phyloP scores from a whole-genome alignment of 352 stramenopile species.

The Globisporangium radiosum region DNA sequence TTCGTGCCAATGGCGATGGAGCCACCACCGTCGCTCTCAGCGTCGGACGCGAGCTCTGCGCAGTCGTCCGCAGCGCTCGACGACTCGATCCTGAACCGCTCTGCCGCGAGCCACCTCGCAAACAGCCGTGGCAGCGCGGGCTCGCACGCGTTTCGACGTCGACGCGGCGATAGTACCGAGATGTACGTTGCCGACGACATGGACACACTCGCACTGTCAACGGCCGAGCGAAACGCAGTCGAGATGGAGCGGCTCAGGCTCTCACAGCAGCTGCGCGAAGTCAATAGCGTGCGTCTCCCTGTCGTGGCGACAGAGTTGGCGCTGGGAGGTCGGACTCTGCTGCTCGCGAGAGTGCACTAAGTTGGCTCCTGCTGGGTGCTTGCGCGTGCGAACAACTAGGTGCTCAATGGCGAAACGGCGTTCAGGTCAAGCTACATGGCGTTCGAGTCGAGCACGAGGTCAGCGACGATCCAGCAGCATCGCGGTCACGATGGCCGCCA shows the following conservation, averaged over 20 bases:
- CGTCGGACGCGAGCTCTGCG: conserved; percentile 21
- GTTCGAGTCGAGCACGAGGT: neutral
- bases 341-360: too few relatives aligned
- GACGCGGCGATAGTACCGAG: conserved; percentile 3
- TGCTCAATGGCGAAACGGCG: conserved; percentile 46
- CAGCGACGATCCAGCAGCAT: conserved; percentile 1
- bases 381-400: conserved; percentile 17
- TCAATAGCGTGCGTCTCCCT: conserved; percentile 45
- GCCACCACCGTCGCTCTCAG: conserved; percentile 31
- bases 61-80: conserved; percentile 18
- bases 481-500: neutral
- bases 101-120: neutral
- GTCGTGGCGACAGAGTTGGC: too few relatives aligned
- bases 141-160: neutral
- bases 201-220: conserved; percentile 19
- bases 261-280: conserved; percentile 58
- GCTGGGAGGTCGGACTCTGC: too few relatives aligned
- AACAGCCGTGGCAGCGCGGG: neutral
- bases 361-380: too few relatives aligned
- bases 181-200: conserved; percentile 2
- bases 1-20: conserved; percentile 22
- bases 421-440: conserved; percentile 55
- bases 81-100: conserved; percentile 27
- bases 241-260: conserved; percentile 61
- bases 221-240: conserved; percentile 38